A percentile compares a stretch with the other conserved stretches of the same genome.
Conservation (phyloP, 1,139 yeast species). For the Tardiomyces depauwii region DNA sequence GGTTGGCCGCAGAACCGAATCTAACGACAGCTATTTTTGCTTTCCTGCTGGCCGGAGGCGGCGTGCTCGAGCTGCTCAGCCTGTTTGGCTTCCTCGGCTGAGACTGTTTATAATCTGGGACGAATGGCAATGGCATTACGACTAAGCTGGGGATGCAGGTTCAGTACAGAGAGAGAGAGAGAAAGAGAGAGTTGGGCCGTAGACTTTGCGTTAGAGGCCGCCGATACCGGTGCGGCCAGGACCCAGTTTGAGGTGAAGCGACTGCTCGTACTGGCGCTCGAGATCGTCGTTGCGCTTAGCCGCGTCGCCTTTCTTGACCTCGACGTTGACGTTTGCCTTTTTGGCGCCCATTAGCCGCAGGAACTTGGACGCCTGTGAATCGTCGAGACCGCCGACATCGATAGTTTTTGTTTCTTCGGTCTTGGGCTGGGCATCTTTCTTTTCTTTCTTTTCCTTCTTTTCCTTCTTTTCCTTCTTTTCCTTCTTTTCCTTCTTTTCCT, state of each 20-base stretch:
- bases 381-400: neutral
- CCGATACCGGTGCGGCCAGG: neutral
- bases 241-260: neutral
- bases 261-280: neutral
- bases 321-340: neutral
- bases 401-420: neutral
- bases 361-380: neutral
- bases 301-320: neutral
- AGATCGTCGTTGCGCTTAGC: neutral
- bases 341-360: neutral
- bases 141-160: too few species aligned
- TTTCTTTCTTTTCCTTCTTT: neutral
- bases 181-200: too few species aligned
- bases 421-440: neutral
- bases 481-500: neutral
- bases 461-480: neutral
- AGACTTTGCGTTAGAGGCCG: too few species aligned
- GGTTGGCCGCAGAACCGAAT: too few species aligned
- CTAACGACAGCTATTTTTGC: conserved; percentile 25
- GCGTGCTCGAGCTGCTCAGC: conserved; percentile 52
- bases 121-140: too few species aligned
- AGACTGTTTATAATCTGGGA: neutral
- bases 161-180: neutral
- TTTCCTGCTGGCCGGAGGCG: conserved; percentile 77
- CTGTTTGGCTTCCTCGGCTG: conserved; percentile 11